phyloP scores from a whole-genome alignment of 371 early-diverging fungal genomes.

The Mortierella sp. region DNA sequence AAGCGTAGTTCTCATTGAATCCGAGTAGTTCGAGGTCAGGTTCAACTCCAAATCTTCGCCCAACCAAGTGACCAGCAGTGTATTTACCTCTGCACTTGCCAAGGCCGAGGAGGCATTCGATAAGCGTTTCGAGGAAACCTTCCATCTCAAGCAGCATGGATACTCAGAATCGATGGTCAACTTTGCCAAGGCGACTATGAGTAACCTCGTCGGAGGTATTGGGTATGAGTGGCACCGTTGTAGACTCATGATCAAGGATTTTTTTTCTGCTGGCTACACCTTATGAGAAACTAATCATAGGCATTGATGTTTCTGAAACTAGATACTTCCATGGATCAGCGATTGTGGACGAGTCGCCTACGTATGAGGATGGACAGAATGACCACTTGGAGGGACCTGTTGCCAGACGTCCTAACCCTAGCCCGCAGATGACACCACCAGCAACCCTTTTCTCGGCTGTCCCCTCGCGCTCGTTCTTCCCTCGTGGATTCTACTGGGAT shows the following conservation, averaged over 20 bases:
- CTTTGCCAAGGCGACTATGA: conserved; percentile 82
- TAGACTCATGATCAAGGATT: neutral
- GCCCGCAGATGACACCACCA: conserved; percentile 74
- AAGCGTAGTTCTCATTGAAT: neutral
- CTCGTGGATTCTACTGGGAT: conserved; percentile 97
- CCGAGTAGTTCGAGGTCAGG: conserved; percentile 68
- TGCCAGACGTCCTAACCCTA: conserved; percentile 52
- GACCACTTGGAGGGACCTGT: conserved; percentile 63
- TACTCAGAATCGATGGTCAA: conserved; percentile 70
- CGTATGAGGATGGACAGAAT: conserved; percentile 67
- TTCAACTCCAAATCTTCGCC: conserved; percentile 65
- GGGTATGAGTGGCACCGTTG: conserved; percentile 65
- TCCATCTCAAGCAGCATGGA: conserved; percentile 76
- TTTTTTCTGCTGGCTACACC: neutral
- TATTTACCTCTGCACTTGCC: conserved; percentile 37
- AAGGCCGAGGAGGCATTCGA: conserved; percentile 69
- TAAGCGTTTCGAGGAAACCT: conserved; percentile 80
- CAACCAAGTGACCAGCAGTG: conserved; percentile 27
- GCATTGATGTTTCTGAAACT: neutral
- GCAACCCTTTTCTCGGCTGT: conserved; percentile 85
- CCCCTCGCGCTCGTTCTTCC: conserved; percentile 95
- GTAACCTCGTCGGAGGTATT: conserved; percentile 93
- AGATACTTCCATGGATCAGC: conserved; percentile 63
- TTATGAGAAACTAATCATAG: neutral
- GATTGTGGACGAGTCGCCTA: conserved; percentile 59